A percentile compares a stretch with the other conserved stretches of the same genome.
Conservation (phyloP, 73 alveolate species). For the Paramecium bursaria region DNA sequence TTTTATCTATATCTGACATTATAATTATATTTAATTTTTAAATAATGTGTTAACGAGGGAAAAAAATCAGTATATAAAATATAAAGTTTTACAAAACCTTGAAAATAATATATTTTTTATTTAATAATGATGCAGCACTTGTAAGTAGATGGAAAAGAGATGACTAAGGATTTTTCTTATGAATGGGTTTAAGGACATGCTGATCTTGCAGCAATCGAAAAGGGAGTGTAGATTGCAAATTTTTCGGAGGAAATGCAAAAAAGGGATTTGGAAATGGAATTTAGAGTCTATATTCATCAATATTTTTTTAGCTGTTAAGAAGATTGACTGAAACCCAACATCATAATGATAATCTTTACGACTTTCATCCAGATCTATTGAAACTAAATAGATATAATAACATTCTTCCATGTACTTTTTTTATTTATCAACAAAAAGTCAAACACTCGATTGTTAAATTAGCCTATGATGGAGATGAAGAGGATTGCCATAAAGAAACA, state of each 20-base stretch:
- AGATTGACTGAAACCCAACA: conserved; percentile 80
- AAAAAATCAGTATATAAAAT: background rate
- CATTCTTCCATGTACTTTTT: conserved; percentile 74
- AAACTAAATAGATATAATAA: conserved; percentile 81
- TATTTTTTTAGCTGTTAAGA: background rate
- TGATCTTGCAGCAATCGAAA: conserved; percentile 56
- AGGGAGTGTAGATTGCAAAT: conserved; percentile 12
- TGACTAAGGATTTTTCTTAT: conserved; percentile 42
- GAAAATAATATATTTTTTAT: too few relatives aligned
- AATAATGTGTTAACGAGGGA: background rate
- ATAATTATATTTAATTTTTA: too few relatives aligned
- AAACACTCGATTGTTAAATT: conserved; percentile 63
- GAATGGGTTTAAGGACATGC: conserved; percentile 59
- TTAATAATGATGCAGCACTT: conserved; percentile 43
- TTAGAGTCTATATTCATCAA: conserved; percentile 13
- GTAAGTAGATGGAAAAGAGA: conserved; percentile 50
- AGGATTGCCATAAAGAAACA: conserved; percentile 65
- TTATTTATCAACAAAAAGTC: background rate
- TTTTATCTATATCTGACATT: background rate
- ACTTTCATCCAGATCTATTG: conserved; percentile 68
- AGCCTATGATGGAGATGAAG: conserved; percentile 52
- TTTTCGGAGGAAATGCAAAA: conserved; percentile 21
- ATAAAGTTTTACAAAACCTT: background rate
- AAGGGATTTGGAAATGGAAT: conserved; percentile 63
- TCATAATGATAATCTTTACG: conserved; percentile 73